phyloP scores from a whole-genome alignment of 1,284 basidiomycete genomes.

The Moniliophthora roreri region DNA sequence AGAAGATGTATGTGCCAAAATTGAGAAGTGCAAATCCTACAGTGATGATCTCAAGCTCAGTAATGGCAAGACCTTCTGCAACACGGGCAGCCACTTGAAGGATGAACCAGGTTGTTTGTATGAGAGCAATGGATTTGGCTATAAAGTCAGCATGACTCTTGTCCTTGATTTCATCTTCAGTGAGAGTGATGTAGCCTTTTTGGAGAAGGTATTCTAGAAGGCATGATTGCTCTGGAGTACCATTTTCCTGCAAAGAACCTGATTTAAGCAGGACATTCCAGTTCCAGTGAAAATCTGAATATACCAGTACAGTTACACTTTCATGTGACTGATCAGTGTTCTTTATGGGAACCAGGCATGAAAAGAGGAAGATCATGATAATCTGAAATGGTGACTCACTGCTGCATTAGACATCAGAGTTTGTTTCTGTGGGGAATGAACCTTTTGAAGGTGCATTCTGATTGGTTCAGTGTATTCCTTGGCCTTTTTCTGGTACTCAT shows the following conservation, averaged over 20 bases:
- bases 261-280: background rate
- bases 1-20: background rate
- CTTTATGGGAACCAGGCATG: no score
- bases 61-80: background rate
- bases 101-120: conserved; percentile 1
- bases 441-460: no score
- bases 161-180: background rate
- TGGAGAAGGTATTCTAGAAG: background rate
- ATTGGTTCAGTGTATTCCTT: no score
- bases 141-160: background rate
- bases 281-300: no score
- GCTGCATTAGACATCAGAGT: no score
- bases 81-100: background rate
- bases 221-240: background rate
- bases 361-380: no score
- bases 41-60: background rate
- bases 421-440: no score
- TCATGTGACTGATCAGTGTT: no score
- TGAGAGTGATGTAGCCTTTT: background rate
- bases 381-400: no score
- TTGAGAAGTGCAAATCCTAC: background rate
- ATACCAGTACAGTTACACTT: no score
- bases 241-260: background rate
- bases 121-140: background rate
- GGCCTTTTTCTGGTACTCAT: no score